Evolutionary conservation across 805 yeast genomes (phyloP).

Genomic region (Lipomyces chichibuensis): DNA sequence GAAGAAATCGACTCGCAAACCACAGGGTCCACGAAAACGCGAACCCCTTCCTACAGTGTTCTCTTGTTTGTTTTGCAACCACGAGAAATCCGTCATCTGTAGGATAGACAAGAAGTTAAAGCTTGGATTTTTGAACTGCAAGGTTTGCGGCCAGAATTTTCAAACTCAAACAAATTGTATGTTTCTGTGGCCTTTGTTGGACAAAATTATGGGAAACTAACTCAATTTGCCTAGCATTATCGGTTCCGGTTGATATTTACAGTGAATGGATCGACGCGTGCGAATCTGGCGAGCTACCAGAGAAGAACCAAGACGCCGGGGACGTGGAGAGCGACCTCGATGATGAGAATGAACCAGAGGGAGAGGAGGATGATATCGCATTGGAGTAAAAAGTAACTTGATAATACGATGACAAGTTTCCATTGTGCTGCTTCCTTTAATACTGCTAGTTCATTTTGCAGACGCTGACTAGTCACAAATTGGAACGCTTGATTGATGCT

Average conservation of each 20-base stretch:
- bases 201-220: neutral
- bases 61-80: slow-evolving; percentile 87
- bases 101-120: slow-evolving; percentile 82
- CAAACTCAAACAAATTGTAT: slow-evolving; percentile 77
- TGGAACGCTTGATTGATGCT: neutral
- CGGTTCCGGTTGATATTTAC: slow-evolving; percentile 90
- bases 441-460: too few relatives aligned
- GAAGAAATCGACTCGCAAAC: slow-evolving; percentile 38
- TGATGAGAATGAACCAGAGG: slow-evolving; percentile 32
- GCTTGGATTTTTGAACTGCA: slow-evolving; percentile 83
- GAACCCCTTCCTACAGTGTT: slow-evolving; percentile 36
- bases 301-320: slow-evolving; percentile 30
- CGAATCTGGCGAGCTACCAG: slow-evolving; percentile 73
- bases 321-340: slow-evolving; percentile 38
- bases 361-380: slow-evolving; percentile 17
- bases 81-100: slow-evolving; percentile 88
- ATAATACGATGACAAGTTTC: neutral
- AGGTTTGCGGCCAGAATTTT: slow-evolving; percentile 91
- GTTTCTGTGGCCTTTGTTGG: slow-evolving; percentile 11
- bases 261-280: slow-evolving; percentile 98
- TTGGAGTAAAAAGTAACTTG: slow-evolving; percentile 1
- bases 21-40: slow-evolving; percentile 16
- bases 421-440: neutral
- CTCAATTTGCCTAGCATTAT: slow-evolving; percentile 47
- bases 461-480: neutral